These are phyloP conservation scores for Coemansia sp. DNA, from an alignment of 192 early-diverging fungal genomes.

Conservation along the genomic window DNA sequence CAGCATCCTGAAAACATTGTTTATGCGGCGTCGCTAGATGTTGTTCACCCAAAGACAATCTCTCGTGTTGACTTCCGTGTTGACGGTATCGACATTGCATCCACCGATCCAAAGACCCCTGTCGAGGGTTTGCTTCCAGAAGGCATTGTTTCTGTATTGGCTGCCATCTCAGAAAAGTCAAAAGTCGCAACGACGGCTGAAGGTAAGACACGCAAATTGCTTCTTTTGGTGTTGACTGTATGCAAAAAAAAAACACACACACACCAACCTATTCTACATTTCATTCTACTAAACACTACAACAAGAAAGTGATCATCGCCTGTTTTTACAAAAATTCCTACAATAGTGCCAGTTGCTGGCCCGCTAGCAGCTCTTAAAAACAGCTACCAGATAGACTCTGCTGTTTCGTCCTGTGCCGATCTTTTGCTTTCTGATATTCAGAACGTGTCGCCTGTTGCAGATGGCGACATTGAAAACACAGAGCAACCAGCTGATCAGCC, in stretches of 20 bases:
- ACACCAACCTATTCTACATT: too few species aligned
- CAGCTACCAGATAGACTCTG: conserved; percentile 25
- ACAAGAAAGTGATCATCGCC: too few species aligned
- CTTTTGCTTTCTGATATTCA: conserved; percentile 40
- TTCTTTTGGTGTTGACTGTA: not conserved
- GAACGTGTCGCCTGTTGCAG: conserved; percentile 4
- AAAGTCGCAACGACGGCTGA: not conserved
- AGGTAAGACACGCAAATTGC: conserved; percentile 1
- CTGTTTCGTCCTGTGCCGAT: conserved; percentile 37
- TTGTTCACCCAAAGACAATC: conserved; percentile 13
- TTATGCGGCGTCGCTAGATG: conserved; percentile 15
- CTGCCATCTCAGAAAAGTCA: not conserved
- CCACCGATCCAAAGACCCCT: too few species aligned
- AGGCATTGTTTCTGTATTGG: conserved; percentile 1
- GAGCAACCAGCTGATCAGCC: not conserved
- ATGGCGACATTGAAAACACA: not conserved
- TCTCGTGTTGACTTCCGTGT: conserved; percentile 18
- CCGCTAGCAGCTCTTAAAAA: conserved; percentile 23
- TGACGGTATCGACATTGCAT: conserved; percentile 11
- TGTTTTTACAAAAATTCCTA: not conserved
- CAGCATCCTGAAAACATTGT: not conserved
- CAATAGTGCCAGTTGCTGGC: conserved; percentile 2
- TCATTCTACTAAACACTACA: too few species aligned
- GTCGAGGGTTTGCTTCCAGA: not conserved
- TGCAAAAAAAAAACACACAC: too few species aligned